phyloP scores from a whole-genome alignment of 371 early-diverging fungal species.

The Coemansia sp. region DNA sequence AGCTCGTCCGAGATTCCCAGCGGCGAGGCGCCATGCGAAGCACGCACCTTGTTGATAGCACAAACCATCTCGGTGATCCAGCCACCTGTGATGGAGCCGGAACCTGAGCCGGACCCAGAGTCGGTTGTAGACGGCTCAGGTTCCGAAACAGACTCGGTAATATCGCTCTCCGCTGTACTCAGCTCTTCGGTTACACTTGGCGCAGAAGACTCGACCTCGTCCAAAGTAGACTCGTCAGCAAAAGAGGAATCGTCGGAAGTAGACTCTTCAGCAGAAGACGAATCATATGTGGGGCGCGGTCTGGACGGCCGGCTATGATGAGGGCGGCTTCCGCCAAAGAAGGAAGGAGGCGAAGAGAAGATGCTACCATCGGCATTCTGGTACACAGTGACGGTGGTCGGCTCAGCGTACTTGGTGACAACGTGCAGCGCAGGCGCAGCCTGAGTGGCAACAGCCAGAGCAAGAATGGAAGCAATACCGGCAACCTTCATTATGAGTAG shows the following conservation, averaged over 20 bases:
- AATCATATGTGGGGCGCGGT: background rate
- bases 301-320: background rate
- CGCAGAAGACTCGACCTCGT: background rate
- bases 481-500: slow-evolving; percentile 29
- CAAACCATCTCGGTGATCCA: slow-evolving; percentile 47
- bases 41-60: slow-evolving; percentile 42
- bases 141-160: background rate
- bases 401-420: slow-evolving; percentile 9
- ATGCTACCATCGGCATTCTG: slow-evolving; percentile 2
- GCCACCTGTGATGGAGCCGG: slow-evolving; percentile 6
- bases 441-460: slow-evolving; percentile 33
- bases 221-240: background rate
- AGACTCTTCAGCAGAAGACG: background rate
- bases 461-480: slow-evolving; percentile 28
- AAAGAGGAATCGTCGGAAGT: background rate
- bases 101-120: background rate
- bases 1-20: slow-evolving; percentile 40
- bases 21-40: slow-evolving; percentile 32
- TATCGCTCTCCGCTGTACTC: background rate
- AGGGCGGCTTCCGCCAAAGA: background rate
- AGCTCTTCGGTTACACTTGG: background rate
- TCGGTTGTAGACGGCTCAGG: background rate
- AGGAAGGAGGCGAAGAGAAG: background rate
- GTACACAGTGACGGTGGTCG: slow-evolving; percentile 2
- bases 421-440: slow-evolving; percentile 19